Conservation (phyloP, 805 yeast species). For the Saturnispora sekii region DNA sequence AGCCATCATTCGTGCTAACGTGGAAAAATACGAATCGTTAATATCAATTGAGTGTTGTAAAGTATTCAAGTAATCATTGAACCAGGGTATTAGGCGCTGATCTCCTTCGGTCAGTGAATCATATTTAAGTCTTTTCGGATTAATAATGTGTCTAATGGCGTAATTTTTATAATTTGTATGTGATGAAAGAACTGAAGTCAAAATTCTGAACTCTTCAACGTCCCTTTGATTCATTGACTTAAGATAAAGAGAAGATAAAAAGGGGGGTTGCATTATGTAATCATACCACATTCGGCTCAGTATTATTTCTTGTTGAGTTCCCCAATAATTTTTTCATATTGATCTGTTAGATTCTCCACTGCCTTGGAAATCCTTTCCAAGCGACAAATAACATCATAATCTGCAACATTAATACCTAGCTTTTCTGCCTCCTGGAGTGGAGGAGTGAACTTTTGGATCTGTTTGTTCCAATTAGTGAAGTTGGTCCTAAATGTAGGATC, state of each 20-base stretch:
- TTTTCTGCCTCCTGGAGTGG: slow-evolving; percentile 48
- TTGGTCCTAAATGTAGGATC: slow-evolving; percentile 62
- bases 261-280: not conserved
- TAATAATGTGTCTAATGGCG: slow-evolving; percentile 26
- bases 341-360: slow-evolving; percentile 30
- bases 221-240: slow-evolving; percentile 10
- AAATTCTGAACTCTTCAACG: slow-evolving; percentile 23
- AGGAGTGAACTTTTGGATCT: slow-evolving; percentile 43
- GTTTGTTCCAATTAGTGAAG: slow-evolving; percentile 38
- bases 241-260: not conserved
- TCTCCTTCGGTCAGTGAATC: slow-evolving; percentile 33
- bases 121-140: slow-evolving; percentile 28
- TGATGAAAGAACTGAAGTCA: slow-evolving; percentile 25
- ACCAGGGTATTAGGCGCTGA: slow-evolving; percentile 40
- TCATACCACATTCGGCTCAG: not conserved
- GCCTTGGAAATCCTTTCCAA: slow-evolving; percentile 36
- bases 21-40: slow-evolving; percentile 36
- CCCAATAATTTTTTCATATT: slow-evolving; percentile 16
- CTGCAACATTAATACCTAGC: slow-evolving; percentile 56
- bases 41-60: slow-evolving; percentile 34
- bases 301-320: not conserved
- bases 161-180: slow-evolving; percentile 26
- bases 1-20: slow-evolving; percentile 36
- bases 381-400: slow-evolving; percentile 43
- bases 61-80: slow-evolving; percentile 30